These are phyloP conservation scores for Schizophyllum commune DNA, from an alignment of 1,284 basidiomycete genomes.

Conservation along the genomic window DNA sequence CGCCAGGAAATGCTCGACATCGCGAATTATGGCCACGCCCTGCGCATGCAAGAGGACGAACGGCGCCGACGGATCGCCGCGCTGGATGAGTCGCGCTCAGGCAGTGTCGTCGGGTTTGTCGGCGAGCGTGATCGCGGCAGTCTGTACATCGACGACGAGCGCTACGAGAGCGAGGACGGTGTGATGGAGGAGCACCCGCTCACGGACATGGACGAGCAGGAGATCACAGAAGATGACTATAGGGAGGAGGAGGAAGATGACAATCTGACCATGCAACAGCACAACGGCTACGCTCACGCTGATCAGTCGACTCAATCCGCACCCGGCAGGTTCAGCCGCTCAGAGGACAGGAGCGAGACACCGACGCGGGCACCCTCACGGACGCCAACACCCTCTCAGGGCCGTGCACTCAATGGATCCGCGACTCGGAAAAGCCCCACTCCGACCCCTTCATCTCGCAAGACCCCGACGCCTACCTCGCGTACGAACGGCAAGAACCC, in stretches of 20 bases:
- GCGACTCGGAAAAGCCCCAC: slow-evolving; percentile 2
- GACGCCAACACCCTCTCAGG: slow-evolving; percentile 1
- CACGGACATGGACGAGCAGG: slow-evolving; percentile 54
- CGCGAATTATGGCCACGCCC: slow-evolving; percentile 65
- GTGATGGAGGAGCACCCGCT: slow-evolving; percentile 65
- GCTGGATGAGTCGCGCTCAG: slow-evolving; percentile 18
- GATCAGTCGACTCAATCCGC: slow-evolving; percentile 18
- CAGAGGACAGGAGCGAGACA: neutral
- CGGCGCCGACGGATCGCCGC: slow-evolving; percentile 16
- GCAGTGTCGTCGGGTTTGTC: slow-evolving; percentile 15
- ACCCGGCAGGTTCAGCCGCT: neutral
- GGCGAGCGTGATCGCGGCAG: slow-evolving; percentile 42
- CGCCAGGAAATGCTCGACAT: slow-evolving; percentile 76
- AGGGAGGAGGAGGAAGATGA: slow-evolving; percentile 11
- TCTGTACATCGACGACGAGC: slow-evolving; percentile 58
- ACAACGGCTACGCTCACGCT: slow-evolving; percentile 13
- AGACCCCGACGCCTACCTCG: neutral
- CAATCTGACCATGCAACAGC: slow-evolving; percentile 12
- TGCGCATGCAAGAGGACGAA: slow-evolving; percentile 21
- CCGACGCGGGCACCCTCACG: slow-evolving; percentile 6
- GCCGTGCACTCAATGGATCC: slow-evolving; percentile 1
- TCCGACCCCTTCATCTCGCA: neutral
- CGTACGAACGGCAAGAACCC: neutral
- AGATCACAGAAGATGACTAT: slow-evolving; percentile 25
- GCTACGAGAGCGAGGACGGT: slow-evolving; percentile 31